These are phyloP conservation scores for Emergomyces pasteurianus DNA, from an alignment of 2,329 filamentous ascomycete species.

Conservation along the genomic window DNA sequence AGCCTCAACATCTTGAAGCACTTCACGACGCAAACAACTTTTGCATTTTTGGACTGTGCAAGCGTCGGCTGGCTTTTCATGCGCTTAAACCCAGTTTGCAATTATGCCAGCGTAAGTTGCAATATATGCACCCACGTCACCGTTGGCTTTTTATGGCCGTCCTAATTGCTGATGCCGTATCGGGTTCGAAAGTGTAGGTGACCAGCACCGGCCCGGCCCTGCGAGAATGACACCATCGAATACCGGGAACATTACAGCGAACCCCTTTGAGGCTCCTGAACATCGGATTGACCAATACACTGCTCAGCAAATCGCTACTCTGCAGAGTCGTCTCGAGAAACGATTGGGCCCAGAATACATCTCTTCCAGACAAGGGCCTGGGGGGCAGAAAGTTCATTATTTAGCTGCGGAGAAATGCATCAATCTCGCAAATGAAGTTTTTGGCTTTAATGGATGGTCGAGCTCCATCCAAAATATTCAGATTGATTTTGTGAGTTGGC, in stretches of 20 bases:
- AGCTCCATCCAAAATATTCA: slow-evolving; percentile 90
- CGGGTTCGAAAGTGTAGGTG: slow-evolving; percentile 46
- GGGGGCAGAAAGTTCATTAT: slow-evolving; percentile 81
- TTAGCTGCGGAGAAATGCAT: slow-evolving; percentile 95
- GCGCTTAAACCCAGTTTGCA: not conserved
- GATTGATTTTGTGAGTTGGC: slow-evolving; percentile 63
- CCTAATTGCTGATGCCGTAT: not conserved
- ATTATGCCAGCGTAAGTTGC: not conserved
- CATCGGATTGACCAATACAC: slow-evolving; percentile 68
- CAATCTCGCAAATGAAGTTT: slow-evolving; percentile 84
- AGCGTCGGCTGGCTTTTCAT: not conserved
- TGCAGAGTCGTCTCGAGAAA: slow-evolving; percentile 78
- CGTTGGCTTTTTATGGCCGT: not conserved
- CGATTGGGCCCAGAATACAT: slow-evolving; percentile 95
- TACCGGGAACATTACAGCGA: slow-evolving; percentile 35
- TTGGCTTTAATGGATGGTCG: slow-evolving; percentile 96
- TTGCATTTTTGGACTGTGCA: not conserved
- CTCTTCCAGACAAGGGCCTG: slow-evolving; percentile 70
- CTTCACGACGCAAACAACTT: not conserved
- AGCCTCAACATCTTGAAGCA: not conserved
- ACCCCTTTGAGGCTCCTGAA: slow-evolving; percentile 68
- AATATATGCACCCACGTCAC: not conserved
- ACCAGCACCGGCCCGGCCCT: slow-evolving; percentile 46
- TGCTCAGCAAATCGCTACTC: slow-evolving; percentile 75
- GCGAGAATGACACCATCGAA: slow-evolving; percentile 32